Evolutionary conservation across 2,329 filamentous ascomycete genomes (phyloP), one percentile per base, ranked within the genome.

Genomic region (Rhynchosporium graminicola): DNA sequence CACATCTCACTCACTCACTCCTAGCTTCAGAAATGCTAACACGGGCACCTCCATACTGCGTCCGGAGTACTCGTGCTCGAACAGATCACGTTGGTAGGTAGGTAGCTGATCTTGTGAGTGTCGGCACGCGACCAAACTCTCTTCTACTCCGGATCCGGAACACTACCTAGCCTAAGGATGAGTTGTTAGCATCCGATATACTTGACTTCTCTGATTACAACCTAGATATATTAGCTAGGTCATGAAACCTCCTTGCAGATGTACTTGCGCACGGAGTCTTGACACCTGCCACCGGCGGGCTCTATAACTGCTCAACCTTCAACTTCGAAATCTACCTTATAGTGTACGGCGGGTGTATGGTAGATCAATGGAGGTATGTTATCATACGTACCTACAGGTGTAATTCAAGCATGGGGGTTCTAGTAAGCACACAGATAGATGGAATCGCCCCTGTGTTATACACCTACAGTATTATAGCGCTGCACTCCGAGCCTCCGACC

Each of bases 111-210:
- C 33, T 36, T 10, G 2, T 36, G 15, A 46, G 20, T 10, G 6
- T 33, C 28, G 54, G 54, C 54, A 57, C 54, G 29, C 38, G 54
- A 57, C 40, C 52, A 56, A 51, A 43, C 13, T 57, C 54, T 40
- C 38, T 7, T 45, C 38, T 40, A 28, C 28, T 20, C 20, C 20
- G 20, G 20, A 20, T 20, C 20, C 20, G 20, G 20, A 20, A 20
- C 20, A 20, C 20, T 20, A 20, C 20, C 20, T 20, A 20, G 20
- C 20, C 20, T 20, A 20, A 20, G 20, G 20, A 20, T 20, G 20
- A 20, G 20, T 20, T 20, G 20, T 20, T 20, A 20, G 20, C 20
- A 42, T 40, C 38, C 31, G 33, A 38, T 3, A 8, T 20, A 43
- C 40, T 43, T 46, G 20, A 7, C 43, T 20, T 46, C n/a, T 15